Evolutionary conservation across 805 yeast species (phyloP).

Genomic region (Ogataea henricii): DNA sequence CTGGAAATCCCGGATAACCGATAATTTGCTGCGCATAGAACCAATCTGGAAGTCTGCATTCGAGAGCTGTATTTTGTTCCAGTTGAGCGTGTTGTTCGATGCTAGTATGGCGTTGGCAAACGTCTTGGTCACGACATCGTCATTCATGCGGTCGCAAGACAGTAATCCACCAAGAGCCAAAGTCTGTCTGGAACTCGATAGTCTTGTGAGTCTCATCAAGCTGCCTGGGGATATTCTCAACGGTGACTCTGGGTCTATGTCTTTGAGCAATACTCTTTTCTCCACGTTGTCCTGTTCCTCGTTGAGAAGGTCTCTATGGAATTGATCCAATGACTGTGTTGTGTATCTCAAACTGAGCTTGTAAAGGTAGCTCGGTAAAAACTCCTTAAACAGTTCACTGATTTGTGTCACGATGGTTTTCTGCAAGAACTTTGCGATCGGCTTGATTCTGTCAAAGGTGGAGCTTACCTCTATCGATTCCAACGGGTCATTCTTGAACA

Average conservation of each 20-base stretch:
- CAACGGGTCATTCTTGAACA: conserved; percentile 85
- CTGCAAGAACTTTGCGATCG: conserved; percentile 80
- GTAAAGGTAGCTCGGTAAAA: conserved; percentile 78
- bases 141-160: conserved; percentile 37
- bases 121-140: conserved; percentile 35
- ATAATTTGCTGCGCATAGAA: conserved; percentile 39
- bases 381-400: conserved; percentile 78
- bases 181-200: conserved; percentile 78
- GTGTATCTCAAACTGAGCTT: conserved; percentile 71
- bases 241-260: conserved; percentile 58
- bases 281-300: conserved; percentile 34
- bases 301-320: conserved; percentile 36
- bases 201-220: conserved; percentile 63
- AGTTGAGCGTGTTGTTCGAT: conserved; percentile 28
- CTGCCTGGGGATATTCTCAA: conserved; percentile 62
- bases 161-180: conserved; percentile 56
- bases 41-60: conserved; percentile 31
- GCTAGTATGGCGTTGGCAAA: conserved; percentile 34
- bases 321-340: conserved; percentile 38
- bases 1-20: conserved; percentile 48
- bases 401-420: conserved; percentile 81
- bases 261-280: conserved; percentile 46
- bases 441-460: conserved; percentile 83
- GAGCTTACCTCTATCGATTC: conserved; percentile 81
- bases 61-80: conserved; percentile 37